Evolutionary conservation across 2,329 filamentous ascomycete genomes (phyloP).

Genomic region (Epichloe sp.): DNA sequence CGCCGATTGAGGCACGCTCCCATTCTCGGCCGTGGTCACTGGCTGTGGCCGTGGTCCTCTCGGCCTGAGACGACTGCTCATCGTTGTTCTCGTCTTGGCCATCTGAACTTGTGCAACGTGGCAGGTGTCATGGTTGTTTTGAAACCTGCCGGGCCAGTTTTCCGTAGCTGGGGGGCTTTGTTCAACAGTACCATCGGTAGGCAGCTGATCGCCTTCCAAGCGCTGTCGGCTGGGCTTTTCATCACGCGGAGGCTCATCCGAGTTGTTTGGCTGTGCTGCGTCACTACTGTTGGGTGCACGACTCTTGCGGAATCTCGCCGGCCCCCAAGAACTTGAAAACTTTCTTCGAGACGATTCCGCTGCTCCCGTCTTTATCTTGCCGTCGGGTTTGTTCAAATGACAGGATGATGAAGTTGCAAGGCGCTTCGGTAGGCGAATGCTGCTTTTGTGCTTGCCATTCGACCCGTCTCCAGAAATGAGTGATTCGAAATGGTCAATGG

Average conservation of each 20-base stretch:
- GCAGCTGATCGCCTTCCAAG: not conserved
- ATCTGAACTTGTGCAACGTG: not conserved
- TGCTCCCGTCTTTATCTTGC: not conserved
- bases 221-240: not conserved
- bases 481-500: slow-evolving; percentile 6
- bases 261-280: not conserved
- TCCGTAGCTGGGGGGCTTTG: not conserved
- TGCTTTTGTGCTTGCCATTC: not conserved
- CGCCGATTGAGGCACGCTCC: not conserved
- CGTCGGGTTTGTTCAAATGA: not conserved
- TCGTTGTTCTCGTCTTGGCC: not conserved
- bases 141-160: not conserved
- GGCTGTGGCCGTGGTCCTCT: not conserved
- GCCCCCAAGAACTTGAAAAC: slow-evolving; percentile 4
- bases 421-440: not conserved
- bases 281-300: not conserved
- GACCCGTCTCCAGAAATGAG: slow-evolving; percentile 1
- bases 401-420: slow-evolving; percentile 1
- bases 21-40: not conserved
- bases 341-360: slow-evolving; percentile 1
- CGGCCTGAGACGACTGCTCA: not conserved
- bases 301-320: slow-evolving; percentile 1
- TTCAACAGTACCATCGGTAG: not conserved
- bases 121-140: not conserved
- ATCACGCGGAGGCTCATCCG: not conserved